These are phyloP conservation scores for Tardiomyces blankii DNA, from an alignment of 1,139 yeast genomes.

Conservation along the genomic window DNA sequence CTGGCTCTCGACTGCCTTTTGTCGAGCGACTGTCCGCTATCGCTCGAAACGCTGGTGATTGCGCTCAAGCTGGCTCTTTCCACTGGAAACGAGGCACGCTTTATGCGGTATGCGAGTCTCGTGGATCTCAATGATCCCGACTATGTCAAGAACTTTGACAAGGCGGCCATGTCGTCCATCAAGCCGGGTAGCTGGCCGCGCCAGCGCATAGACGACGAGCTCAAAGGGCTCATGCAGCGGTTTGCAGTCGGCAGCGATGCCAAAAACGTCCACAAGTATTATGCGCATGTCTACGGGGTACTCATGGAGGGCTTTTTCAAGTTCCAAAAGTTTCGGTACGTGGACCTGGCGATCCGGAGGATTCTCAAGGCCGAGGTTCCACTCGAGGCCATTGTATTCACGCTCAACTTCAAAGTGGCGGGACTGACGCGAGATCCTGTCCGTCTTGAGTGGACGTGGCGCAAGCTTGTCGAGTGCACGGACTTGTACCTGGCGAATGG, in stretches of 20 bases:
- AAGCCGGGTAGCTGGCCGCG: neutral
- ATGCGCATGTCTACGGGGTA: neutral
- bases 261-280: neutral
- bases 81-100: constrained; percentile 1
- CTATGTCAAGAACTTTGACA: neutral
- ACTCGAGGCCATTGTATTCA: constrained; percentile 2
- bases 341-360: constrained; percentile 4
- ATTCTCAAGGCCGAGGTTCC: neutral
- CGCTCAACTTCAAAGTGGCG: constrained; percentile 8
- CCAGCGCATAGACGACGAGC: neutral
- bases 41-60: neutral
- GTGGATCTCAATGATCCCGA: neutral
- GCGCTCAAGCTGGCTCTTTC: constrained; percentile 1
- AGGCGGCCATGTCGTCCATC: neutral
- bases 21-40: constrained; percentile 3
- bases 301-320: constrained; percentile 10
- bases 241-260: neutral
- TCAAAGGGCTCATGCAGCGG: neutral
- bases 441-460: constrained; percentile 7
- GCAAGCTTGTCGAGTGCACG: constrained; percentile 1
- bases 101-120: constrained; percentile 1
- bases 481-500: neutral
- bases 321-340: constrained; percentile 3
- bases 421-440: constrained; percentile 4
- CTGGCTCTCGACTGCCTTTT: constrained; percentile 9